phyloP scores from a whole-genome alignment of 108 stramenopile genomes.

The Fistulifera pelliculosa region DNA sequence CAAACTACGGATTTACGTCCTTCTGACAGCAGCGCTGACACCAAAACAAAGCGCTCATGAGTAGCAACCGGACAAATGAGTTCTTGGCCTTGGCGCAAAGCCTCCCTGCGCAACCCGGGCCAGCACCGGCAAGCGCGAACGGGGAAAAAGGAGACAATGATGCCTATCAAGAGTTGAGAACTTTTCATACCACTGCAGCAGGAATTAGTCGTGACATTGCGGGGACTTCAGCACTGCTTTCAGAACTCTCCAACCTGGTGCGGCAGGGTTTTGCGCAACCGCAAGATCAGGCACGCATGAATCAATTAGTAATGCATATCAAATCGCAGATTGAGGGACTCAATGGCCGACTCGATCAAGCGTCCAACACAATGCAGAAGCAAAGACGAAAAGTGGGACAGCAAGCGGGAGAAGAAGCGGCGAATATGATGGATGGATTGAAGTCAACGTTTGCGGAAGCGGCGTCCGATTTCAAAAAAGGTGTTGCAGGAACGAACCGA shows the following conservation, averaged over 20 bases:
- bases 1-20: too few species aligned
- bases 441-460: conserved; percentile 75
- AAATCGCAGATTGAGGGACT: conserved; percentile 67
- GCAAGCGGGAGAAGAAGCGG: conserved; percentile 75
- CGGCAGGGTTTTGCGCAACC: conserved; percentile 56
- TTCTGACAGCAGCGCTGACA: too few species aligned
- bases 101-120: conserved; percentile 13
- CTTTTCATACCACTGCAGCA: conserved; percentile 64
- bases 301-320: conserved; percentile 64
- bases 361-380: conserved; percentile 39
- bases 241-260: conserved; percentile 64
- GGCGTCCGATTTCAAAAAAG: conserved; percentile 68
- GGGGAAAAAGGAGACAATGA: background rate
- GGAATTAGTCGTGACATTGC: conserved; percentile 73
- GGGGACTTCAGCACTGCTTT: conserved; percentile 49
- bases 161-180: conserved; percentile 41
- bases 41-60: background rate
- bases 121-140: background rate
- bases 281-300: conserved; percentile 60
- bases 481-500: conserved; percentile 73
- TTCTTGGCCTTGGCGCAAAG: conserved; percentile 60
- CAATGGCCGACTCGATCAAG: conserved; percentile 64
- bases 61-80: conserved; percentile 56
- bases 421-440: conserved; percentile 67
- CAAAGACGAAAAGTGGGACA: conserved; percentile 60